Conservation (phyloP, 495 filamentous ascomycete species). For the Jackrogersella minutella region DNA sequence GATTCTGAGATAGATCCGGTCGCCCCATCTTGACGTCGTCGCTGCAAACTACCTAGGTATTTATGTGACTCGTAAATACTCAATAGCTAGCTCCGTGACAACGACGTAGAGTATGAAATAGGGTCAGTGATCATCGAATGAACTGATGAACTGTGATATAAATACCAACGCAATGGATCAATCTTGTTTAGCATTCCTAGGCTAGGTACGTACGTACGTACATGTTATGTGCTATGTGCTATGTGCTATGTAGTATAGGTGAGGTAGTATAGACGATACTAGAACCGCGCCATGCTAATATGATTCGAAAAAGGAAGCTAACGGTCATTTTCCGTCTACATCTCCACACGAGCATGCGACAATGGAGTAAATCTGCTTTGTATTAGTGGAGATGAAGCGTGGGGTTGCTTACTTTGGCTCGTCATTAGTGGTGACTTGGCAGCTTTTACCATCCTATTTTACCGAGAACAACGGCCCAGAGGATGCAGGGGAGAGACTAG, state of each 20-base stretch:
- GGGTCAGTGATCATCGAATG: neutral
- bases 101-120: neutral
- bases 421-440: conserved; percentile 2
- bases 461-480: conserved; percentile 9
- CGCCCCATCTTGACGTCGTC: conserved; percentile 53
- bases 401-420: conserved; percentile 20
- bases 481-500: neutral
- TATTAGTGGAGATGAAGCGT: conserved; percentile 31
- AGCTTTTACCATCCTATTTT: conserved; percentile 30
- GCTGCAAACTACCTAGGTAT: neutral
- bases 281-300: too few species aligned
- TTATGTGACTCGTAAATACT: neutral
- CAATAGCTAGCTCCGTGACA: neutral
- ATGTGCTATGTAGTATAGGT: too few species aligned
- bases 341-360: conserved; percentile 4
- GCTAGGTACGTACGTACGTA: neutral
- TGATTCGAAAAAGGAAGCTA: neutral
- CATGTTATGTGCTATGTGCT: too few species aligned
- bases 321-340: neutral
- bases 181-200: too few species aligned
- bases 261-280: too few species aligned
- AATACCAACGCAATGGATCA: too few species aligned
- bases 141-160: neutral
- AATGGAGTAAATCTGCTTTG: neutral
- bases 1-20: conserved; percentile 63